Evolutionary conservation across 257 asterid genomes (phyloP).

Genomic region (Fraxinus excelsior): DNA sequence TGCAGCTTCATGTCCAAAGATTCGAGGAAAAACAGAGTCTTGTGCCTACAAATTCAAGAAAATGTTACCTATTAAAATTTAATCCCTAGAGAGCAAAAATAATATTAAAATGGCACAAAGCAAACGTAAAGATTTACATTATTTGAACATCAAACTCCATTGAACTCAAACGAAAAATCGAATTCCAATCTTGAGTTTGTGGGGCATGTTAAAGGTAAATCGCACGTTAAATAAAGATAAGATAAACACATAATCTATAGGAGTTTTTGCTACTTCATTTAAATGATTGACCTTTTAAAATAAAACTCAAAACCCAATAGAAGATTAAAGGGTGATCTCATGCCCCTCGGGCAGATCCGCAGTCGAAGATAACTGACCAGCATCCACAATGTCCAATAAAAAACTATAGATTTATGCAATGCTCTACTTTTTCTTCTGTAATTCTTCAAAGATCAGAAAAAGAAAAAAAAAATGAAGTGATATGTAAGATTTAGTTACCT

Average conservation of each 20-base stretch:
- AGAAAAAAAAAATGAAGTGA: not conserved
- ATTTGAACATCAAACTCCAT: no score
- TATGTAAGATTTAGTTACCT: conserved; percentile 36
- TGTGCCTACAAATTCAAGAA: conserved; percentile 60
- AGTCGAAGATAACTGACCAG: not conserved
- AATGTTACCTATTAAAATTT: not conserved
- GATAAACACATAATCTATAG: no score
- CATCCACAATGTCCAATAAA: not conserved
- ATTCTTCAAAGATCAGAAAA: not conserved
- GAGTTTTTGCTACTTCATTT: no score
- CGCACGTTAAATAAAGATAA: no score
- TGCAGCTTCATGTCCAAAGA: conserved; percentile 96
- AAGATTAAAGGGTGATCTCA: no score
- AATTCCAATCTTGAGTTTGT: no score
- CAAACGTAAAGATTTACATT: not conserved
- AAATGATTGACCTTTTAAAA: no score
- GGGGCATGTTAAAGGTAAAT: no score
- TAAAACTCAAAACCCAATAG: no score
- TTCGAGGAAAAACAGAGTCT: conserved; percentile 80
- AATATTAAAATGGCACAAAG: not conserved
- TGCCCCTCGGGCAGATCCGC: no score
- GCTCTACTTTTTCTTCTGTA: not conserved
- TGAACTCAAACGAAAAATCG: no score
- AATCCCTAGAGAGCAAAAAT: not conserved
- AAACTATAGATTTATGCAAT: not conserved